phyloP scores from a whole-genome alignment of 2,329 filamentous ascomycete genomes.

The Phaeomoniella chlamydospora region DNA sequence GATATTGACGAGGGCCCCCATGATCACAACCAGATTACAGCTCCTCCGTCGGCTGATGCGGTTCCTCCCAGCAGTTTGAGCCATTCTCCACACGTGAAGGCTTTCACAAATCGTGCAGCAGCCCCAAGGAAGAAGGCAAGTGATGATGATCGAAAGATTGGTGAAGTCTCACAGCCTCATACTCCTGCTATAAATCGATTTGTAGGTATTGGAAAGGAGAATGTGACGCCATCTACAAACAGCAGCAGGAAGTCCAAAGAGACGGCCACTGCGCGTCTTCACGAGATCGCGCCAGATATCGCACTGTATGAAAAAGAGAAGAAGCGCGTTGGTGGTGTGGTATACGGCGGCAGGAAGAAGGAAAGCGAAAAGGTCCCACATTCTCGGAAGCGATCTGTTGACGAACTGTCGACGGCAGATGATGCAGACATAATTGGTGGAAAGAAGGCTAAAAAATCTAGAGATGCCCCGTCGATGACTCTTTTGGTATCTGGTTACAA shows the following conservation, averaged over 20 bases:
- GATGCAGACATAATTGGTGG: slow-evolving; percentile 35
- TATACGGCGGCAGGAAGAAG: slow-evolving; percentile 40
- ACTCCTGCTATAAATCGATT: slow-evolving; percentile 41
- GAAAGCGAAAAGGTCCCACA: slow-evolving; percentile 21
- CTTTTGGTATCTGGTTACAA: slow-evolving; percentile 75
- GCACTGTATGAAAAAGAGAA: slow-evolving; percentile 85
- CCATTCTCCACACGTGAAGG: neutral
- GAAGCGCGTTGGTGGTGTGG: slow-evolving; percentile 59
- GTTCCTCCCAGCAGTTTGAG: neutral
- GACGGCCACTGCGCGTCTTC: slow-evolving; percentile 62
- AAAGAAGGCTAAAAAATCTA: slow-evolving; percentile 49
- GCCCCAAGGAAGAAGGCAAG: slow-evolving; percentile 4
- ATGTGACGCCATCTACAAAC: slow-evolving; percentile 62
- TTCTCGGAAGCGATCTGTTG: slow-evolving; percentile 26
- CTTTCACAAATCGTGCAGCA: neutral
- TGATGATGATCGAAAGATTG: neutral
- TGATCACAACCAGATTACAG: slow-evolving; percentile 1
- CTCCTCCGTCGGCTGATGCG: neutral
- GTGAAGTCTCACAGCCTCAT: slow-evolving; percentile 19
- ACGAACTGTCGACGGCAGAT: slow-evolving; percentile 31
- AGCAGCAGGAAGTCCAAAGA: slow-evolving; percentile 79
- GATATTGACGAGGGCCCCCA: slow-evolving; percentile 6
- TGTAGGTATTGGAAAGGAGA: slow-evolving; percentile 58
- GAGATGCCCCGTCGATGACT: slow-evolving; percentile 54
- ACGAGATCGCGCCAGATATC: slow-evolving; percentile 69